Base-by-base conservation (phyloP, 2,329 filamentous ascomycete genomes). In the Aspergillus costaricaensis region DNA sequence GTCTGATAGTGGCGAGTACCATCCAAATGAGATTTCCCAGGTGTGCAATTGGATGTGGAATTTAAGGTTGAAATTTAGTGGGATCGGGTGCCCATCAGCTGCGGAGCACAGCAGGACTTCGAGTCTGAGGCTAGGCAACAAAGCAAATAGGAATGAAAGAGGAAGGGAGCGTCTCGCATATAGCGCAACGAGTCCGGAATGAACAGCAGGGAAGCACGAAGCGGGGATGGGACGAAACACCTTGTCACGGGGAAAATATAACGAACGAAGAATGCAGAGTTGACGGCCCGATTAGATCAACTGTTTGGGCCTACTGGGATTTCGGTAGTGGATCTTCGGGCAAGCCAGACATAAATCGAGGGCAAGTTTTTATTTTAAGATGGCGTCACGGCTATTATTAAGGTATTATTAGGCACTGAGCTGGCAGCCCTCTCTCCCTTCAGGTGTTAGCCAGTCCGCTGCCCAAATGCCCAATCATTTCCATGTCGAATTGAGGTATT, bases 401-500 rank as follows among this genome's bases (percentile, higher is more conserved):
- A 50, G 47, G 25, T 47, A 27, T 30, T 47, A 44, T 62, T 55
- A 62, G 60, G 57, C 49, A 58, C 50, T 60, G 53, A 56, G 25
- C 17, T 60, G 43, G 51, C 48, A 58, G 21, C 38, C 25, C 38
- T 53, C 36, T 53, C 36, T 38, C 44, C 17, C 21, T 51, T 32
- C 32, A 48, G 55, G 27, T 38, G 15, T 19, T 55, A 59, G 55
- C 57, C 56, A 59, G 38, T 57, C 61, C 65, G 65, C 60, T 67
- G 67, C 67, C 67, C 62, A 61, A 67, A 21, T 67, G 67, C 64
- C 67, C 65, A 68, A 67, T 67, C 60, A 64, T 55, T 19, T 55
- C 36, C 14, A 41, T 39, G 51, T 39, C 51, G 39, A 53, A 2
- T 41, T 41, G 51, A 39, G 19, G 19, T 19, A 39, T 39, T 23